phyloP scores from a whole-genome alignment of 73 alveolate genomes.

The Uronychia setigera region DNA sequence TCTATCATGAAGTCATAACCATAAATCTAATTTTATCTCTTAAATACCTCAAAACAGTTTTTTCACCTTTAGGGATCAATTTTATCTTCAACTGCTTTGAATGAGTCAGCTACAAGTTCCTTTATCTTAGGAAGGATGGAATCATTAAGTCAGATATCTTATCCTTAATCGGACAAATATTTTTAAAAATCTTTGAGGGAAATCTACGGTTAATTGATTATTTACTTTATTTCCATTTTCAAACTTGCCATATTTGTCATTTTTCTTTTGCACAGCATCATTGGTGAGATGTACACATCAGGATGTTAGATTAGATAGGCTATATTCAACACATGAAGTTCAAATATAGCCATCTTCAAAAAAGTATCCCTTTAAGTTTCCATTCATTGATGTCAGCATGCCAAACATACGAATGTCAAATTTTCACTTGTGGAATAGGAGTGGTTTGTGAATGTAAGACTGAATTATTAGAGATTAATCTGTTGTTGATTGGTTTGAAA shows the following conservation, averaged over 20 bases:
- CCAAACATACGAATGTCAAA: conserved; percentile 54
- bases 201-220: neutral
- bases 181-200: conserved; percentile 57
- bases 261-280: conserved; percentile 54
- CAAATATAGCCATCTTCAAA: conserved; percentile 59
- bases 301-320: conserved; percentile 27
- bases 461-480: conserved; percentile 20
- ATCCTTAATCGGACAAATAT: conserved; percentile 11
- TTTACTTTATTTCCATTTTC: conserved; percentile 55
- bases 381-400: conserved; percentile 54
- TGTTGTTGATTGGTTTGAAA: neutral
- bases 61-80: neutral
- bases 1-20: neutral
- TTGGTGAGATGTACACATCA: conserved; percentile 59
- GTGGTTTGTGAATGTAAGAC: conserved; percentile 53
- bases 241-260: conserved; percentile 52
- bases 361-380: conserved; percentile 59
- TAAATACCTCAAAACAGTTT: neutral
- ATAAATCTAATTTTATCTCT: neutral
- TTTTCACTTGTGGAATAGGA: conserved; percentile 51
- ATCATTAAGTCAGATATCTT: neutral
- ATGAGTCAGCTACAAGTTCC: neutral
- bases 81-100: neutral
- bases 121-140: neutral
- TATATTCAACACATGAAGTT: conserved; percentile 57